Evolutionary conservation across 1,284 basidiomycete species (phyloP), one percentile per base, ranked within the genome.

Genomic region (Hortiboletus rubellus): DNA sequence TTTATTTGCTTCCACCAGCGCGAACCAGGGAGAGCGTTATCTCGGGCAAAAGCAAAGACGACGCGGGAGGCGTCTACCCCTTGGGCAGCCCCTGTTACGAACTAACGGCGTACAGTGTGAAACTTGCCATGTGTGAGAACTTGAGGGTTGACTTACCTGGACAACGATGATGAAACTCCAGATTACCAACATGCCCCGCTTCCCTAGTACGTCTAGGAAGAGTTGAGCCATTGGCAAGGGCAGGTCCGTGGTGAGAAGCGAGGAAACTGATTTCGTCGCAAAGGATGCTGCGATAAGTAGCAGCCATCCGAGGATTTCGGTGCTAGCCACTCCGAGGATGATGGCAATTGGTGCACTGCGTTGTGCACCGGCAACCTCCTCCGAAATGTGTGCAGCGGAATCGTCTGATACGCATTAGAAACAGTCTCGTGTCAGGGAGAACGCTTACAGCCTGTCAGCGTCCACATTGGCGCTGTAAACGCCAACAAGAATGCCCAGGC

Each of bases 381-480:
- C 89, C 12, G 85, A 81, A 48, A 91, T 85, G 65, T 91, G 88
- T n/a, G 86, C 87, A 3, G 89, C 87, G 31, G 87, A 87, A 65
- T 91, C 89, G 63, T 89, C 87, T 87, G 60, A 3, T 58, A 38
- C 5, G 31, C 17, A 46, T 66, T 14, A 59, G 44, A 38, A 43
- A 36, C 5, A 33, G 14, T 10, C 46, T 45, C 17, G 5, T 0
- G 31, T 33, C 11, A 42, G 46, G 10, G 27, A 11, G 43, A 43
- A 8, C 8, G 66, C 84, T 64, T 58, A 87, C 87, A 91, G 52
- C 86, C 86, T 1, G 87, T 89, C 48, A 90, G 70, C 2, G 85
- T 87, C 89, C 89, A 91, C 83, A 90, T 90, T 0, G 87, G 85
- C 1, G 85, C 79, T 0, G 85, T 86, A 64, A 91, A 89, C 0